phyloP scores from a whole-genome alignment of 2,329 filamentous ascomycete genomes.

The Orbilia oligospora region DNA sequence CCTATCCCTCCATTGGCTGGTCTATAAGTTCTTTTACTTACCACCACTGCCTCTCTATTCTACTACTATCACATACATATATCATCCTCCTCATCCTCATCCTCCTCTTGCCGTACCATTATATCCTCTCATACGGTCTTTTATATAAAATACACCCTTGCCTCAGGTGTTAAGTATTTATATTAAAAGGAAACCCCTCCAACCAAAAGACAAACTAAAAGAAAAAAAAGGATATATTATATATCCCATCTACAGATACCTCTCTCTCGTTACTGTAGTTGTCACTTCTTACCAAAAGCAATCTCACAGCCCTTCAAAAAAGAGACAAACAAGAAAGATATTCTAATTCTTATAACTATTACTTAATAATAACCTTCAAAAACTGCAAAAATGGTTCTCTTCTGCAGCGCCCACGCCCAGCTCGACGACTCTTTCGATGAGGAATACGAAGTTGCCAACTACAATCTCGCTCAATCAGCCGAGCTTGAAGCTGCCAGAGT shows the following conservation, averaged over 20 bases:
- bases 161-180: conserved; percentile 7
- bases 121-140: conserved; percentile 7
- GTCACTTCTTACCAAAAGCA: conserved; percentile 26
- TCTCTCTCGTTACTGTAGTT: conserved; percentile 19
- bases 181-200: neutral
- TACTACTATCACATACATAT: neutral
- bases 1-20: conserved; percentile 14
- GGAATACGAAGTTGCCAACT: conserved; percentile 60
- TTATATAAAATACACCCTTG: conserved; percentile 1
- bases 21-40: neutral
- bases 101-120: conserved; percentile 1
- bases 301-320: conserved; percentile 6
- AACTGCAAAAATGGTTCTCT: conserved; percentile 53
- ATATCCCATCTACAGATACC: conserved; percentile 28
- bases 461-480: conserved; percentile 55
- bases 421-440: conserved; percentile 61
- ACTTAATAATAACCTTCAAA: conserved; percentile 16
- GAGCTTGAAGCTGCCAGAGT: conserved; percentile 51
- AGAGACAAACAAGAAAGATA: neutral
- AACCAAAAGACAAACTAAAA: conserved; percentile 24
- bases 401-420: conserved; percentile 59
- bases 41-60: neutral
- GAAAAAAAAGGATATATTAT: neutral
- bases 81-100: neutral
- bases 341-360: conserved; percentile 18